Evolutionary conservation across 768 basidiomycete genomes (phyloP), one percentile per base, ranked within the genome.

Genomic region (Boletus patriciae): DNA sequence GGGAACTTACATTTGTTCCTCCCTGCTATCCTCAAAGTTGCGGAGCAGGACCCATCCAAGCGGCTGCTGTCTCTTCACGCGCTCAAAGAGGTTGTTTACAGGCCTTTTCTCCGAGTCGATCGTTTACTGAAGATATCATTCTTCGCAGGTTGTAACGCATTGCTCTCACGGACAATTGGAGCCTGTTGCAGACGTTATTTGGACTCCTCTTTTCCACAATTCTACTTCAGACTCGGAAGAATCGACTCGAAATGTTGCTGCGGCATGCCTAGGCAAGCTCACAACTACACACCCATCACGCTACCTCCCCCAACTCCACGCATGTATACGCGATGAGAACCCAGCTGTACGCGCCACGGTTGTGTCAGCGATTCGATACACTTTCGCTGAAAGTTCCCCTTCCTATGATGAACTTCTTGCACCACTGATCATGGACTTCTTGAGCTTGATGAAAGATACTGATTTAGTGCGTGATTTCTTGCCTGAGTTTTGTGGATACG

Each of bases 241-340:
- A 73, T 90, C 89, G 9, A 90, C 92, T 1, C 79, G 95, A 48
- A 98, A 97, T 67, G 92, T 98, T 37, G 93, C 95, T 25, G 94
- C 97, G 45, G 95, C 96, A 3, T 98, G 95, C 69, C 81, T 99
- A 18, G 97, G 97, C 34, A 97, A 98, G 72, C 79, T 99, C 31
- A 95, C 94, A 0, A 92, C 91, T 0, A 90, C 92, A 1, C 90
- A 94, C 55, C 94, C 97, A 5, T 85, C 87, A 0, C 86, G 86
- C 63, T 99, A 96, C 70, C 79, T 98, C 18, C 92, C 94, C 3
- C 92, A 97, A 65, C 83, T 99, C 11, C 94, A 98, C 66, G 91
- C 82, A 44, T 86, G 87, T 43, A 86, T 92, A 66, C 77, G 70
- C 31, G 90, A 93, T 62, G 69, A 76, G 18, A 86, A 83, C 63